Percentiles rank a stretch among this genome's conserved stretches.
These are phyloP conservation scores for Heterobasidion irregulare DNA, from an alignment of 1,284 basidiomycete genomes.

Conservation along the genomic window DNA sequence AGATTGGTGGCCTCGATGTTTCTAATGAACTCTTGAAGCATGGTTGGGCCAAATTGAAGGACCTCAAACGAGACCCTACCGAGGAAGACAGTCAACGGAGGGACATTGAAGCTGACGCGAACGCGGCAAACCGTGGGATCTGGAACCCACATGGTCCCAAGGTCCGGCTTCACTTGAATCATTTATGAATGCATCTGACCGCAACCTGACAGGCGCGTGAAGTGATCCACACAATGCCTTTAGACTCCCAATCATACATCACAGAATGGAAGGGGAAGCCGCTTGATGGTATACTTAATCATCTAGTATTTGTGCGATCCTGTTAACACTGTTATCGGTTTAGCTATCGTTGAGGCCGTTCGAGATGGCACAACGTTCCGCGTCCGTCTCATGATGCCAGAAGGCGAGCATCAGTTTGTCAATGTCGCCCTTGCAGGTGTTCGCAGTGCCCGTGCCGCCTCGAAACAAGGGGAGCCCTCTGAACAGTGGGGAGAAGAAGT, in stretches of 20 bases:
- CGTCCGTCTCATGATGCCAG: conserved; percentile 80
- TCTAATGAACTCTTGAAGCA: conserved; percentile 72
- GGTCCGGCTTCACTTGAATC: conserved; percentile 28
- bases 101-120: conserved; percentile 76
- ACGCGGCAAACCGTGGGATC: conserved; percentile 68
- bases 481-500: conserved; percentile 86
- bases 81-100: conserved; percentile 74
- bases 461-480: conserved; percentile 67
- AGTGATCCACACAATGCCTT: conserved; percentile 85
- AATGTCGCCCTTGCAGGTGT: conserved; percentile 85
- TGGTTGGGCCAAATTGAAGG: conserved; percentile 92
- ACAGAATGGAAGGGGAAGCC: conserved; percentile 86
- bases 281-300: conserved; percentile 60
- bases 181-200: background rate
- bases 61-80: conserved; percentile 67
- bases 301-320: background rate
- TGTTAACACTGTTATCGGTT: background rate
- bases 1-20: conserved; percentile 66
- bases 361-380: conserved; percentile 90
- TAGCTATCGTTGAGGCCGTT: conserved; percentile 90
- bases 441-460: conserved; percentile 66
- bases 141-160: conserved; percentile 85
- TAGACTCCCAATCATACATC: conserved; percentile 84
- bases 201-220: conserved; percentile 45
- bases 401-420: conserved; percentile 81